These are phyloP conservation scores for Gonium pectorale DNA, from an alignment of 139 green algal genomes.

Conservation along the genomic window DNA sequence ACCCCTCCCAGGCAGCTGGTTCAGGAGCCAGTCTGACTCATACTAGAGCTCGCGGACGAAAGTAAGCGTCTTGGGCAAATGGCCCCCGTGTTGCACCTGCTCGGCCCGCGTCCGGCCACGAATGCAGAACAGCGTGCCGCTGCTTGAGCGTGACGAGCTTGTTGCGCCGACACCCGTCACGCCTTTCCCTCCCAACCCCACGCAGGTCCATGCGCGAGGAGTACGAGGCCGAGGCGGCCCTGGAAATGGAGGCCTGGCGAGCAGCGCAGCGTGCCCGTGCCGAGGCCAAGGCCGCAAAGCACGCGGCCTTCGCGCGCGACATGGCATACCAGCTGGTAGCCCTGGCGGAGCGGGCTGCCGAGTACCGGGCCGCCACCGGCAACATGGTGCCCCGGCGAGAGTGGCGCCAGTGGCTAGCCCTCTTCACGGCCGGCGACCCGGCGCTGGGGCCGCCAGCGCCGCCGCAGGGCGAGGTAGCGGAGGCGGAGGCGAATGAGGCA, in stretches of 20 bases:
- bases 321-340: constrained; percentile 72
- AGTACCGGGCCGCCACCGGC: constrained; percentile 68
- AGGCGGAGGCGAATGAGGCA: neutral
- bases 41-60: too few relatives aligned
- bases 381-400: constrained; percentile 65
- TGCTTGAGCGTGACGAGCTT: too few relatives aligned
- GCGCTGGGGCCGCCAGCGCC: constrained; percentile 46
- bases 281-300: constrained; percentile 56
- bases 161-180: neutral
- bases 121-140: too few relatives aligned
- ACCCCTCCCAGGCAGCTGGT: too few relatives aligned
- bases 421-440: constrained; percentile 70
- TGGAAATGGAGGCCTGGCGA: constrained; percentile 64
- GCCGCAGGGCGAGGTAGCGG: constrained; percentile 1
- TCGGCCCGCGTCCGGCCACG: too few relatives aligned
- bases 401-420: constrained; percentile 71
- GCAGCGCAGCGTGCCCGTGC: constrained; percentile 55
- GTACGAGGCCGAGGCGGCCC: constrained; percentile 51
- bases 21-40: too few relatives aligned
- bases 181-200: too few relatives aligned
- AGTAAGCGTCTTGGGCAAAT: too few relatives aligned
- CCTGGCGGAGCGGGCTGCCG: constrained; percentile 67
- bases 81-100: too few relatives aligned
- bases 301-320: constrained; percentile 44
- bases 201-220: constrained; percentile 48